Evolutionary conservation across 306 rosid species (phyloP), one percentile per base, ranked within the genome.

Genomic region (Fragaria vesca): DNA sequence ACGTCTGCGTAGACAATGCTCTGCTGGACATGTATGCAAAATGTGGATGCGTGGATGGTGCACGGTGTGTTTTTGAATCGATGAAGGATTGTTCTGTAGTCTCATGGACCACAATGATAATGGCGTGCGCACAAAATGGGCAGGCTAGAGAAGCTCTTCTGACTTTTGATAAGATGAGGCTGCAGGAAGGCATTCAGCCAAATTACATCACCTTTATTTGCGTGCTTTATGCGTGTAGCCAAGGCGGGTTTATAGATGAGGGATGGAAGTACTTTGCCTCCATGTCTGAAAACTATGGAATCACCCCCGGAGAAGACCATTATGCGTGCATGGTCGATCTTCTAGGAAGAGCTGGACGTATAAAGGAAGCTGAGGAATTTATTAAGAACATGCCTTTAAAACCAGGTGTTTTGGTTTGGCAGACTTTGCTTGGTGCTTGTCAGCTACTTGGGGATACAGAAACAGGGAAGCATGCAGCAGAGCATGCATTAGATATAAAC

Each of bases 11-110:
- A 30, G 97, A 92, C 78, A 92, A 92, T 57, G 93, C 97, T 46
- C 78, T 90, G 72, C 88, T 92, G 46, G 97, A 92, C 82, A 90
- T 92, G 97, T 92, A 92, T 84, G 93, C 90, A 78, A 92, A 92
- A 87, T 84, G 93, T 81, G 95, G 95, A 58, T 90, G 90, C 74
- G 67, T 92, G 95, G 81, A 70, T 61, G 76, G 88, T 65, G 85
- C 90, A 52, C 55, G 83, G 83, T 62, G 43, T 70, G 43, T 85
- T 57, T 92, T 92, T 73, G 65, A 18, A 63, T 83, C 81, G 0
- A 92, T 90, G 91, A 80, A 70, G 52, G 87, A 84, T 63, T 85
- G 67, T 61, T 83, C 97, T 54, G 88, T 92, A 15, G 79, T 92
- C 76, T 85, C 97, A 4, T 92, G 95, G 97, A 92, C 93, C 60